These are phyloP conservation scores for Hypholoma fasciculare DNA, from an alignment of 768 basidiomycete species.

Conservation along the genomic window DNA sequence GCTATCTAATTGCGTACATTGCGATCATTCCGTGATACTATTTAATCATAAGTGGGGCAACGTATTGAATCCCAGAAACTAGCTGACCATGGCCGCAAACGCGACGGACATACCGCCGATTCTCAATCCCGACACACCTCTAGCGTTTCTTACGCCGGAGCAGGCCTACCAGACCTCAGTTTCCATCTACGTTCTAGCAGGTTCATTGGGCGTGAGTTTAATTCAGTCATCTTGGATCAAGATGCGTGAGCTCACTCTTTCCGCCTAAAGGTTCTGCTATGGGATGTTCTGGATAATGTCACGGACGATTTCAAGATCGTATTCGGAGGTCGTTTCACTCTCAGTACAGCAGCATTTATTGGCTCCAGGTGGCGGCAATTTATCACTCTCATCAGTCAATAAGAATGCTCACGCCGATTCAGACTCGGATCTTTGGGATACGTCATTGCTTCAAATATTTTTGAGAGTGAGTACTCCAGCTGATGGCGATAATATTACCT, in stretches of 20 bases:
- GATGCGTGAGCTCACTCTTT: not conserved
- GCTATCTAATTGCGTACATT: not conserved
- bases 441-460: not conserved
- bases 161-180: not conserved
- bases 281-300: not conserved
- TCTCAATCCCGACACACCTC: not conserved
- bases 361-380: not conserved
- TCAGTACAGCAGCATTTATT: not conserved
- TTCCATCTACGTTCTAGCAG: not conserved
- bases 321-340: not conserved
- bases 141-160: not conserved
- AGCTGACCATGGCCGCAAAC: not conserved
- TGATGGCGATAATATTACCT: not conserved
- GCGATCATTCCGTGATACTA: not conserved
- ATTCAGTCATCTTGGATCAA: not conserved
- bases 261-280: not conserved
- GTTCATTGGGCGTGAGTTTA: not conserved
- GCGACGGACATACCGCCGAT: not conserved
- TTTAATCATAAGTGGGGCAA: too few species aligned
- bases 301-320: not conserved
- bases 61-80: too few species aligned
- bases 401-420: not conserved
- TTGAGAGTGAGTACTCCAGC: not conserved
- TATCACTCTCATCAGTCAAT: too few species aligned
- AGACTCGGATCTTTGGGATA: not conserved